phyloP scores from a whole-genome alignment of 176 grass and related monocot species.

The Oryza coarctata region DNA sequence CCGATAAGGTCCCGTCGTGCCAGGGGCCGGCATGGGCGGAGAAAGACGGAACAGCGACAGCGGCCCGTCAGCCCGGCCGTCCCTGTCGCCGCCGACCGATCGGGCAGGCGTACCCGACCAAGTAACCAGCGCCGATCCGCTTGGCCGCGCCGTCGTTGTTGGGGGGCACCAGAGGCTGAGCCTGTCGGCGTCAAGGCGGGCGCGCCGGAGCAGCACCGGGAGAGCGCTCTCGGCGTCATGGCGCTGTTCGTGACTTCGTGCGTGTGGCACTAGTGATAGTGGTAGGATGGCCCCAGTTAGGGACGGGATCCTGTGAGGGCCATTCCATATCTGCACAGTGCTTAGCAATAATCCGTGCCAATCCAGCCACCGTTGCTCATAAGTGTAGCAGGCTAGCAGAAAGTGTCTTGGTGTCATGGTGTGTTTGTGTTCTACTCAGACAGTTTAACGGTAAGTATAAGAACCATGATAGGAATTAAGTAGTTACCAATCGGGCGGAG shows the following conservation, averaged over 20 bases:
- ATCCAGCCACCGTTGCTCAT: neutral
- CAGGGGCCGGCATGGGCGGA: neutral
- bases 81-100: neutral
- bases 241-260: neutral
- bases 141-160: neutral
- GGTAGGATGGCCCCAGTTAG: neutral
- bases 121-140: neutral
- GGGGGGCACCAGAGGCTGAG: neutral
- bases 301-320: neutral
- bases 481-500: constrained; percentile 39
- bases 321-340: neutral
- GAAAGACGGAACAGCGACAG: constrained; percentile 14
- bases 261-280: neutral
- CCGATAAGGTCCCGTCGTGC: neutral
- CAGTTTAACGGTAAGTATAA: neutral
- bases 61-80: neutral
- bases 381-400: neutral
- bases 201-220: neutral
- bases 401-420: neutral
- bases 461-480: neutral
- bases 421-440: neutral
- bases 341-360: neutral
- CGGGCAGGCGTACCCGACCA: neutral
- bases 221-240: neutral
- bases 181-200: neutral